These are phyloP conservation scores for Dipteronia dyeriana DNA, from an alignment of 345 rosid species.

Conservation along the genomic window DNA sequence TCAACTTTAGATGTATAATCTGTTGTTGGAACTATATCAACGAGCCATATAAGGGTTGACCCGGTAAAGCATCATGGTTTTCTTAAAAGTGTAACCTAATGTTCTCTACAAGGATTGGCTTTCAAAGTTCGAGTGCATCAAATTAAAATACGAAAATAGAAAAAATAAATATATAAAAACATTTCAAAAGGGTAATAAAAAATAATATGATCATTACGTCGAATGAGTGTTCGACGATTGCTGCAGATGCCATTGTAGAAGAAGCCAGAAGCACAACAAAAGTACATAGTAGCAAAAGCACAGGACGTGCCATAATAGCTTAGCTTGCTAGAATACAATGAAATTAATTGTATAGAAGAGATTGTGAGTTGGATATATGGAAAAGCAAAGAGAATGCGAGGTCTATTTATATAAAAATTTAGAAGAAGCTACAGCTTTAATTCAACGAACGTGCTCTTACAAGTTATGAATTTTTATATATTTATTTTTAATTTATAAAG, in stretches of 20 bases:
- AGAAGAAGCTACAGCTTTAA: not conserved
- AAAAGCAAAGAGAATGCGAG: not conserved
- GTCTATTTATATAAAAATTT: conserved; percentile 7
- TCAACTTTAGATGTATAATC: no score
- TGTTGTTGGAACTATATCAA: no score
- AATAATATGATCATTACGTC: conserved; percentile 36
- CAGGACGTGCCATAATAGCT: conserved; percentile 31
- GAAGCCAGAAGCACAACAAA: conserved; percentile 33
- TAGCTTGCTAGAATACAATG: no score
- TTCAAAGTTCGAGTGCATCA: no score
- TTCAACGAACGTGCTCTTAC: not conserved
- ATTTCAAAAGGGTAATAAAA: not conserved
- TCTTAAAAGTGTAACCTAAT: not conserved
- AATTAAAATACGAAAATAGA: not conserved
- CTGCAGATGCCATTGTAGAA: conserved; percentile 60
- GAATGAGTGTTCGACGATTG: conserved; percentile 72
- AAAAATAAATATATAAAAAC: no score
- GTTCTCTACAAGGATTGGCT: not conserved
- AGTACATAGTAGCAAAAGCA: conserved; percentile 36
- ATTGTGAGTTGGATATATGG: not conserved
- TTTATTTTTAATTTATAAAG: no score
- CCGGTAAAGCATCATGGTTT: no score
- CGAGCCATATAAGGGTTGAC: no score
- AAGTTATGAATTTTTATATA: not conserved
- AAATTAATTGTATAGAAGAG: no score